A percentile compares a stretch with the other conserved stretches of the same genome.
phyloP scores from a whole-genome alignment of 78 protist genomes.

The Trichosphaerium sp. region DNA sequence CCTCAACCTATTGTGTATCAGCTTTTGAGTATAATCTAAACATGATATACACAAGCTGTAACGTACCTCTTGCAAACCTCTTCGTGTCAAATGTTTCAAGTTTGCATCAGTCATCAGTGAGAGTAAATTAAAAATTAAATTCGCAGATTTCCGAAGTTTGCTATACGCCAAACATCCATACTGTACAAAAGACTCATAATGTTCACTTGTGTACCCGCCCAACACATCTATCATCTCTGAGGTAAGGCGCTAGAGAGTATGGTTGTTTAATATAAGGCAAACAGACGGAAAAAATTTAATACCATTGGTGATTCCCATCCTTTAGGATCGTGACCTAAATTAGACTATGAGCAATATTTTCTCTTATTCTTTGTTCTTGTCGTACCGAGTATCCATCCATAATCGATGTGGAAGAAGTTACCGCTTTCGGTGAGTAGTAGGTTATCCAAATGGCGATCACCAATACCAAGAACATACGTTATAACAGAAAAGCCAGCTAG shows the following conservation, averaged over 20 bases:
- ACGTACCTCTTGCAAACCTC: too few relatives aligned
- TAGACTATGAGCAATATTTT: too few relatives aligned
- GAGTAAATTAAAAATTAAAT: slow-evolving; percentile 79
- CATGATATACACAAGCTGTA: too few relatives aligned
- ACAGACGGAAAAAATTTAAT: too few relatives aligned
- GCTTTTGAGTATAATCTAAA: too few relatives aligned
- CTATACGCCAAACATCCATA: slow-evolving; percentile 79
- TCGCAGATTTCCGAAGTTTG: slow-evolving; percentile 75
- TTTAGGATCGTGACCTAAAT: too few relatives aligned
- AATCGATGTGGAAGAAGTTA: slow-evolving; percentile 91
- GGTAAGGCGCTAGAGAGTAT: background rate
- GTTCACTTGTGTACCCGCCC: slow-evolving; percentile 80
- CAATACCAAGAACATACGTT: slow-evolving; percentile 89
- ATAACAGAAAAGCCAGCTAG: slow-evolving; percentile 95
- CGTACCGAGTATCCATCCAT: slow-evolving; percentile 89
- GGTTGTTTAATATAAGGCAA: too few relatives aligned
- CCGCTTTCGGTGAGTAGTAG: slow-evolving; percentile 70
- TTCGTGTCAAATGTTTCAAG: too few relatives aligned
- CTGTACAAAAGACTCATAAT: slow-evolving; percentile 51
- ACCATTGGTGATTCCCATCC: too few relatives aligned
- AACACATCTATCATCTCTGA: slow-evolving; percentile 93
- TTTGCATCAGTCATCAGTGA: slow-evolving; percentile 84
- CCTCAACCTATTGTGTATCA: too few relatives aligned
- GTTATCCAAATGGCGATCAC: slow-evolving; percentile 91
- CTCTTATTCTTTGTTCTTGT: too few relatives aligned